Conservation (phyloP, 1,284 basidiomycete species). For the Thecaphora thlaspeos region DNA sequence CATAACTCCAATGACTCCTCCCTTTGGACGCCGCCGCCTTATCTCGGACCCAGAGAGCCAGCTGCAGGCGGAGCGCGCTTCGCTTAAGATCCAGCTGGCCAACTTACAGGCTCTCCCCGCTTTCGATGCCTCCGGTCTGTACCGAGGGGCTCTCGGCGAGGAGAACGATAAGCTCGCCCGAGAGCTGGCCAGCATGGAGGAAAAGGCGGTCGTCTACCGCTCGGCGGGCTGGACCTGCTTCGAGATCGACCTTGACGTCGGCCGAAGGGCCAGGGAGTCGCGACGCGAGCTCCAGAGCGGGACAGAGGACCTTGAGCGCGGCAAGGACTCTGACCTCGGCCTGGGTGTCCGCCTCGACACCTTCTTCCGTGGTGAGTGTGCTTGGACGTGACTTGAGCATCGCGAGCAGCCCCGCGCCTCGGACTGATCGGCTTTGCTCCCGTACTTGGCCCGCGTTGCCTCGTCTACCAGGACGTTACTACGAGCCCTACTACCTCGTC, state of each 20-base stretch:
- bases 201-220: constrained; percentile 34
- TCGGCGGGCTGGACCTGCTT: constrained; percentile 40
- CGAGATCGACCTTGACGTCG: constrained; percentile 42
- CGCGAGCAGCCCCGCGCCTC: too few relatives aligned
- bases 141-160: constrained; percentile 3
- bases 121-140: not conserved
- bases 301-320: constrained; percentile 11
- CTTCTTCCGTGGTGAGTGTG: constrained; percentile 13
- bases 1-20: too few relatives aligned
- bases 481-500: constrained; percentile 41
- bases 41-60: not conserved
- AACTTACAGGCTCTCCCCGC: constrained; percentile 14
- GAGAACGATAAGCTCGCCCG: constrained; percentile 18
- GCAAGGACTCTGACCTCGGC: constrained; percentile 12
- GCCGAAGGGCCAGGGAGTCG: constrained; percentile 24
- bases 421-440: too few relatives aligned
- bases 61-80: constrained; percentile 24
- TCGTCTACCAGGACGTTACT: constrained; percentile 17
- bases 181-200: constrained; percentile 23
- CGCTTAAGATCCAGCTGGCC: constrained; percentile 22
- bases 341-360: constrained; percentile 41
- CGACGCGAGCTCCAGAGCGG: constrained; percentile 2
- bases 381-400: too few relatives aligned
- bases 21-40: too few relatives aligned
- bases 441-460: too few relatives aligned